phyloP scores from a whole-genome alignment of 805 yeast genomes.

The Nakazawaea ernobii region DNA sequence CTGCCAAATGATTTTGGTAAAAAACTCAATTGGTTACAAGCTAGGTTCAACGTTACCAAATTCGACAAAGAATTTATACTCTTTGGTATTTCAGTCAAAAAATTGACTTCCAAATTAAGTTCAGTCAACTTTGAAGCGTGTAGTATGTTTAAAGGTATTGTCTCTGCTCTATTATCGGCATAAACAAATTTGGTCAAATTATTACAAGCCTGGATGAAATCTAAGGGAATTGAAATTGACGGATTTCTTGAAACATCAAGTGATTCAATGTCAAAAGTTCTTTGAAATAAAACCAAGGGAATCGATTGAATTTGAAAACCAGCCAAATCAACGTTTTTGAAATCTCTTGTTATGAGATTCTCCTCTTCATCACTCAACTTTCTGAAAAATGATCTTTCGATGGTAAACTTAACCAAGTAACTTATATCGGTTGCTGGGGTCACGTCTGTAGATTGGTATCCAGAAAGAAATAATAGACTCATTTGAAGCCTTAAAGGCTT shows the following conservation, averaged over 20 bases:
- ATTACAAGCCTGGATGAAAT: conserved; percentile 75
- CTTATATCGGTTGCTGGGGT: conserved; percentile 83
- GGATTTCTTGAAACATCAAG: conserved; percentile 85
- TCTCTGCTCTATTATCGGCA: conserved; percentile 66
- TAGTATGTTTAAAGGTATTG: conserved; percentile 67
- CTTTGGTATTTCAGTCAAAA: conserved; percentile 56
- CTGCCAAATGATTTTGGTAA: conserved; percentile 60
- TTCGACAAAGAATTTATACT: conserved; percentile 48
- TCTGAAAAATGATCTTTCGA: conserved; percentile 57
- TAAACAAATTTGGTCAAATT: conserved; percentile 63
- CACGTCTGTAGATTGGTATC: conserved; percentile 68
- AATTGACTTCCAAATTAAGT: conserved; percentile 74
- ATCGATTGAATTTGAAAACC: conserved; percentile 75
- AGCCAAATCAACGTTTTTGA: conserved; percentile 66
- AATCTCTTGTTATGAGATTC: conserved; percentile 55
- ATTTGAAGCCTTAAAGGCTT: conserved; percentile 75
- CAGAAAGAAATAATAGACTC: conserved; percentile 66
- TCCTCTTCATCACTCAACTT: conserved; percentile 66
- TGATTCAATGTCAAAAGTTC: conserved; percentile 73
- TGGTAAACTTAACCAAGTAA: conserved; percentile 73
- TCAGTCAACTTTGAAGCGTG: conserved; percentile 62
- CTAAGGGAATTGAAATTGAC: conserved; percentile 74
- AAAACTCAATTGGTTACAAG: conserved; percentile 64
- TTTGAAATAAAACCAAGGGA: conserved; percentile 76
- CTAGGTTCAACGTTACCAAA: conserved; percentile 56